Evolutionary conservation across 768 basidiomycete species (phyloP), one percentile per base, ranked within the genome.

Genomic region (Lactarius sanguifluus): DNA sequence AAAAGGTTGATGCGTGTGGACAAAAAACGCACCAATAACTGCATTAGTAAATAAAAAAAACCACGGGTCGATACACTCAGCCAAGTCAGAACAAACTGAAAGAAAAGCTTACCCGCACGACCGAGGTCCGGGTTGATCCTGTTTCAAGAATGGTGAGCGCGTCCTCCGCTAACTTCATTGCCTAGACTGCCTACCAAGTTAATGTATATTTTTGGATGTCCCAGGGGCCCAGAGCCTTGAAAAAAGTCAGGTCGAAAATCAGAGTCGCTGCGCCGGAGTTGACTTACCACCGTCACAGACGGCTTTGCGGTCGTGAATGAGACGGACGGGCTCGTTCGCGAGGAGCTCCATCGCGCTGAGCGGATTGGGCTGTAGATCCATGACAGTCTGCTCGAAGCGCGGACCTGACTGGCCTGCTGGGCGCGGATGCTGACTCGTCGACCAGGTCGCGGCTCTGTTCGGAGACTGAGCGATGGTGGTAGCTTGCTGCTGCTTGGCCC

Each of bases 201-300:
- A 76, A 99, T 94, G 74, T 85, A 98, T 67, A 98, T 87, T 81
- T 94, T 96, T 6, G 97, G 97, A 75, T 99, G 97, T 28, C 97
- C 97, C 34, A 99, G 83, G 52, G 97, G 86, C 13, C 96, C 97
- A 75, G 88, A 89, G 78, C 96, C 96, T 98, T 75, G 1, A 59
- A 38, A 34, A 6, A 28, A 43, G 32, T 28, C 16, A 13, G 38
- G 32, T 50, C 40, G 28, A 10, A 30, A 9, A 43, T 63, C 23
- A 63, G 40, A 54, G 3, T 34, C 40, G 16, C 28, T 8, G 18
- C 7, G 8, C 16, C 3, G 4, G 25, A 18, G 50, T 15, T 12
- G 6, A 81, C 92, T 72, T 71, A 98, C 97, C 96, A 73, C 97
- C 97, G 76, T 99, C 96, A 76, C 97, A 99, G 58, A 89, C 82